Base-by-base conservation (phyloP, 1,284 basidiomycete species). In the Macrocystidia cucumis region DNA sequence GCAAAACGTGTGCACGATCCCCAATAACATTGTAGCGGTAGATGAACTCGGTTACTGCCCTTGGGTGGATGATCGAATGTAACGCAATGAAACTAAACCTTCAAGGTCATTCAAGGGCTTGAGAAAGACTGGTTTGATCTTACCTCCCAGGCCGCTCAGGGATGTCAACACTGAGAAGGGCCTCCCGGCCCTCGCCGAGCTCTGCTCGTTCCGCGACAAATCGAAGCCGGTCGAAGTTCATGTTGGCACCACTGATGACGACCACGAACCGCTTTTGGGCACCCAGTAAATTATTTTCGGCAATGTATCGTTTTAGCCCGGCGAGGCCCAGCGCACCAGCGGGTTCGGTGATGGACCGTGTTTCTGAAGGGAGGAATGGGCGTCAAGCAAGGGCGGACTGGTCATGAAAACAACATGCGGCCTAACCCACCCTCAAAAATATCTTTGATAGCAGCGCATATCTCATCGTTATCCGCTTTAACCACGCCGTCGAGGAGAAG, bases 361-460 rank as follows among this genome's bases (percentile, higher is more conserved):
- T 96, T 55, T 97, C 92, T 97, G 49, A 4, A 39, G n/a, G 33
- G 32, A 22, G 26, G n/a, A 30, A 26, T 32, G 9, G 37, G 22
- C 20, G 42, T n/a, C 23, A 38, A 29, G 29, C 13, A 29, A 16
- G 19, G 8, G 5, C 13, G 17, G 21, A 9, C 24, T n/a, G n/a
- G n/a, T n/a, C n/a, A n/a, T n/a, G n/a, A n/a, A n/a, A n/a, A 17
- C 1, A n/a, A 20, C 13, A 25, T 18, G 32, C 23, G 21, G 11
- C 30, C 21, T 18, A 26, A 50, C 62, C 45, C 43, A 91, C 92
- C 93, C 69, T 98, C 93, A 52, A 98, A 99, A 17, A 98, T 84
- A 54, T 98, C 96, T 62, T 98, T 98, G 65, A 98, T 98, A 11
- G 93, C 92, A 3, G 96, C 96, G 55, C 96, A 99, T 37, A 99